phyloP scores from a whole-genome alignment of 1,284 basidiomycete species.

The Pulveroboletus sp. region DNA sequence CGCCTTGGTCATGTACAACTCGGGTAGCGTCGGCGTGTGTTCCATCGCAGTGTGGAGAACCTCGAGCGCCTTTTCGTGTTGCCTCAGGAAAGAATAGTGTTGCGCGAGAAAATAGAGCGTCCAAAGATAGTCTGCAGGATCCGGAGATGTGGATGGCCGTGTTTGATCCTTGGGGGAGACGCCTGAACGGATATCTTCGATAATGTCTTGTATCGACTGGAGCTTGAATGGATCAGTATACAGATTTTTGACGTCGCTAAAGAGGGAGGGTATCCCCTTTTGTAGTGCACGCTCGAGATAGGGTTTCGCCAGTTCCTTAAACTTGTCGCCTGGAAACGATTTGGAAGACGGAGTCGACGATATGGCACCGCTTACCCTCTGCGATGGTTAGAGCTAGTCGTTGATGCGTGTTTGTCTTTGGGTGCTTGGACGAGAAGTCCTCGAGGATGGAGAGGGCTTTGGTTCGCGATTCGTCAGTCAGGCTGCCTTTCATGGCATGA shows the following conservation, averaged over 20 bases:
- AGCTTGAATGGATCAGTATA: conserved; percentile 72
- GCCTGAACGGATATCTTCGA: conserved; percentile 53
- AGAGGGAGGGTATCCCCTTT: conserved; percentile 93
- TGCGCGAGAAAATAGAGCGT: conserved; percentile 94
- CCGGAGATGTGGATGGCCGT: conserved; percentile 41
- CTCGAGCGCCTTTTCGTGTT: conserved; percentile 60
- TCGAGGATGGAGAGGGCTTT: conserved; percentile 61
- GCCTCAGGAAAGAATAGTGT: conserved; percentile 74
- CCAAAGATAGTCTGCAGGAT: conserved; percentile 93
- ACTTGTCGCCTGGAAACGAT: conserved; percentile 52
- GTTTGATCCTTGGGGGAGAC: conserved; percentile 33
- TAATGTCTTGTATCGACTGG: conserved; percentile 69
- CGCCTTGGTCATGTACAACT: conserved; percentile 84
- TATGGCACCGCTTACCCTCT: conserved; percentile 42
- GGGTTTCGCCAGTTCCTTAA: conserved; percentile 63
- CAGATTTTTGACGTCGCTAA: conserved; percentile 89
- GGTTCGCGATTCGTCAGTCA: conserved; percentile 50
- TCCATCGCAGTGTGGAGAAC: conserved; percentile 67
- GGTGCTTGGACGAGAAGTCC: conserved; percentile 61
- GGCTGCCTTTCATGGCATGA: conserved; percentile 38
- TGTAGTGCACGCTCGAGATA: conserved; percentile 77
- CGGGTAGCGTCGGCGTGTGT: conserved; percentile 94
- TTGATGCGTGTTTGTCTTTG: conserved; percentile 71
- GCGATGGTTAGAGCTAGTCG: conserved; percentile 74
- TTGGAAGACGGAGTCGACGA: conserved; percentile 1